Evolutionary conservation across 305 asterid genomes (phyloP).

Genomic region (Coffea humblotiana): DNA sequence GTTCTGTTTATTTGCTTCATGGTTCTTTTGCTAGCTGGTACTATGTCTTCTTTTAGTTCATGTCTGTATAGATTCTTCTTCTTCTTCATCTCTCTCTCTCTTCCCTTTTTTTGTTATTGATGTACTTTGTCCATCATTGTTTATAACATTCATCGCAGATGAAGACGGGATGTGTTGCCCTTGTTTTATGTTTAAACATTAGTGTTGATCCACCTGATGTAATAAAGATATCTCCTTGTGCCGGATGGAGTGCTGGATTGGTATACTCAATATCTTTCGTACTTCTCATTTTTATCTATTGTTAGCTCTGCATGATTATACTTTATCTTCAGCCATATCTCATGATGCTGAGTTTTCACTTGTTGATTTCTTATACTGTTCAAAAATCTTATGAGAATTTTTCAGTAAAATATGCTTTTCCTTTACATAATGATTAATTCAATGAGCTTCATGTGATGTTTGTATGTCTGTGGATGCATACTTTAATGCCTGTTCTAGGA

Average conservation of each 20-base stretch:
- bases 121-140: slow-evolving; percentile 18
- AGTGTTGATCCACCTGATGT: slow-evolving; percentile 99
- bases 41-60: neutral
- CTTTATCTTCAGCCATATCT: neutral
- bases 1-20: neutral
- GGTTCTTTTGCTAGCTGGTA: slow-evolving; percentile 4
- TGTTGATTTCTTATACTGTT: slow-evolving; percentile 6
- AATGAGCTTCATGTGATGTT: neutral
- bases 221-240: slow-evolving; percentile 98
- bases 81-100: no score
- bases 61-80: neutral
- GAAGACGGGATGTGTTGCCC: slow-evolving; percentile 99
- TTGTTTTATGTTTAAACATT: slow-evolving; percentile 91
- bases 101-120: neutral
- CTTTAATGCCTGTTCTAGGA: neutral
- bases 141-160: slow-evolving; percentile 60
- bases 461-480: neutral
- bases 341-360: slow-evolving; percentile 19
- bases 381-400: neutral
- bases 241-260: slow-evolving; percentile 99
- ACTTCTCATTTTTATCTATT: slow-evolving; percentile 24
- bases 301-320: neutral
- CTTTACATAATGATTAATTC: neutral
- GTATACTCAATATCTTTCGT: slow-evolving; percentile 42
- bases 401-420: neutral